These are phyloP conservation scores for Thelonectria rubi DNA, from an alignment of 2,329 filamentous ascomycete genomes.

Conservation along the genomic window DNA sequence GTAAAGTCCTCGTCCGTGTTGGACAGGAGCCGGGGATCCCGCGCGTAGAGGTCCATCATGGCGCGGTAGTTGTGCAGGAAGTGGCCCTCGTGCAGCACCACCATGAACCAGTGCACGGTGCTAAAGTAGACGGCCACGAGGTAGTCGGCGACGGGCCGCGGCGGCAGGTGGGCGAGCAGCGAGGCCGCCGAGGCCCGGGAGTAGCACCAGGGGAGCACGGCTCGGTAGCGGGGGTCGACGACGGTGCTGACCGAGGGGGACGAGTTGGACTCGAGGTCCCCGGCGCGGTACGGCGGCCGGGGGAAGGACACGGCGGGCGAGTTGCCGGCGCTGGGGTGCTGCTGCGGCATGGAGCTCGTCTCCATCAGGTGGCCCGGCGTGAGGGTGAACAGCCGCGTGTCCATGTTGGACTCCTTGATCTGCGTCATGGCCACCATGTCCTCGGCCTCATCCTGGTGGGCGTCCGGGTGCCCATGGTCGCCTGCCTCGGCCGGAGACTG, in stretches of 20 bases:
- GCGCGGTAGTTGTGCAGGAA: neutral
- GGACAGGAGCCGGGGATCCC: neutral
- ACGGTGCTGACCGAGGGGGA: neutral
- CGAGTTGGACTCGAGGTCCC: neutral
- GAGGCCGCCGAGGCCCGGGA: neutral
- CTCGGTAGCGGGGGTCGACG: neutral
- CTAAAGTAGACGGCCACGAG: neutral
- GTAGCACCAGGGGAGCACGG: neutral
- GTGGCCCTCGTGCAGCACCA: neutral
- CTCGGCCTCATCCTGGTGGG: neutral
- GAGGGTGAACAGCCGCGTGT: neutral
- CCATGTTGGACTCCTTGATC: neutral
- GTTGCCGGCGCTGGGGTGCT: neutral
- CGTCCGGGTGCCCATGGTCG: neutral
- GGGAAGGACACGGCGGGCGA: neutral
- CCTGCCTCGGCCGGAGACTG: neutral
- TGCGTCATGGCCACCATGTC: neutral
- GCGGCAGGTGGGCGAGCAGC: neutral
- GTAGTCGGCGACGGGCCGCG: neutral
- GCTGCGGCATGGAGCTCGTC: neutral
- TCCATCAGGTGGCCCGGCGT: neutral
- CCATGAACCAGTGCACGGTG: constrained; percentile 1
- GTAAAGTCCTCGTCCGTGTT: neutral
- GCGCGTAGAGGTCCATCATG: constrained; percentile 1
- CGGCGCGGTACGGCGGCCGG: neutral